Conservation (phyloP, 2,329 filamentous ascomycete genomes). For the Penicillium sumatraense region DNA sequence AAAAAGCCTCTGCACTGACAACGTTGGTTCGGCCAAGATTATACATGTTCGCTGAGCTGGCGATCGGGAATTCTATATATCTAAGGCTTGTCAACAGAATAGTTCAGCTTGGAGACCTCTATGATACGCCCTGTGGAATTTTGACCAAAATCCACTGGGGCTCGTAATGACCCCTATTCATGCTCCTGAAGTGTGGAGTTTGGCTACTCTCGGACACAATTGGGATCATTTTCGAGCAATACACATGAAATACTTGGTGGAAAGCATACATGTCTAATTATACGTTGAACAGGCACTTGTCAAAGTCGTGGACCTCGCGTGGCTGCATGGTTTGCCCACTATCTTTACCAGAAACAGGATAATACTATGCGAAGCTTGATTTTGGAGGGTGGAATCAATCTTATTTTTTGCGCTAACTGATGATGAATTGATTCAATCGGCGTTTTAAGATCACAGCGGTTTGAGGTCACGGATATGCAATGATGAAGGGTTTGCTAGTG, state of each 20-base stretch:
- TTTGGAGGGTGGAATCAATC: not conserved
- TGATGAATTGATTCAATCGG: not conserved
- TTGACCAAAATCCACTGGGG: conserved; percentile 76
- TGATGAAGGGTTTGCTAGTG: not conserved
- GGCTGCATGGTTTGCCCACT: too few relatives aligned
- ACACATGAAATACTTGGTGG: conserved; percentile 45
- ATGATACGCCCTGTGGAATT: conserved; percentile 74
- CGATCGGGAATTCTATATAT: conserved; percentile 70
- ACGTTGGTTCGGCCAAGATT: conserved; percentile 62
- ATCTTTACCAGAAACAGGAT: too few relatives aligned
- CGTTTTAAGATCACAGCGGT: not conserved
- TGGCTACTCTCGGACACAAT: conserved; percentile 68
- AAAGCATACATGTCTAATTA: too few relatives aligned
- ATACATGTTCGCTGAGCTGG: conserved; percentile 67
- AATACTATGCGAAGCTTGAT: too few relatives aligned
- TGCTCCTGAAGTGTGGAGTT: conserved; percentile 66
- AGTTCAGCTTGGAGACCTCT: conserved; percentile 64
- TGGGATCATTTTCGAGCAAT: conserved; percentile 60
- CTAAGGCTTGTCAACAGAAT: conserved; percentile 72
- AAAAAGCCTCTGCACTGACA: conserved; percentile 43
- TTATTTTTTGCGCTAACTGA: not conserved
- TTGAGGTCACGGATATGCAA: not conserved
- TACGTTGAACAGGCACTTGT: too few relatives aligned
- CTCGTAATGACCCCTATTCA: conserved; percentile 75
- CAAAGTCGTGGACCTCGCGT: too few relatives aligned